A percentile compares a stretch with the other conserved stretches of the same genome.
phyloP scores from a whole-genome alignment of 805 yeast genomes.

The Hanseniaspora clermontiae region DNA sequence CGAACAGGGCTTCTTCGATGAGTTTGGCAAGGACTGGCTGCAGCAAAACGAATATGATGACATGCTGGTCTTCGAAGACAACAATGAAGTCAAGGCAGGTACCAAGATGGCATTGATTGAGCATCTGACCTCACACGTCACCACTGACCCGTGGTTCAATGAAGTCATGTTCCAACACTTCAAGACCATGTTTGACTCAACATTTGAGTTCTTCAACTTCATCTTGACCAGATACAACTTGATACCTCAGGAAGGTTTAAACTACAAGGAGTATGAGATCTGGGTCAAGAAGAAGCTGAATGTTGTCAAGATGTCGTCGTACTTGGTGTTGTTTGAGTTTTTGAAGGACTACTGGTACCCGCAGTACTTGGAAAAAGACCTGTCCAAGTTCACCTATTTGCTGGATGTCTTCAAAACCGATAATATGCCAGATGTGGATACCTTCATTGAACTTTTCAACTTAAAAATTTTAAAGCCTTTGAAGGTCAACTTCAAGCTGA shows the following conservation, averaged over 20 bases:
- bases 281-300: constrained; percentile 64
- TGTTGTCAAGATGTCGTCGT: constrained; percentile 54
- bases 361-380: constrained; percentile 39
- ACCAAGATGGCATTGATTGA: constrained; percentile 64
- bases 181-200: constrained; percentile 50
- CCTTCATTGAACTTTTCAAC: constrained; percentile 30
- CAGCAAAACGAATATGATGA: constrained; percentile 54
- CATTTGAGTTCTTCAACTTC: constrained; percentile 46
- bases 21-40: constrained; percentile 46
- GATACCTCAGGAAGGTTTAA: constrained; percentile 77
- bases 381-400: constrained; percentile 30
- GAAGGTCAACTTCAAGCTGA: neutral
- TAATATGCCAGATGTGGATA: constrained; percentile 34
- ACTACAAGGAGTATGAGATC: constrained; percentile 63
- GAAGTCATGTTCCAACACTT: constrained; percentile 63
- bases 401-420: constrained; percentile 31
- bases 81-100: constrained; percentile 64
- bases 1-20: constrained; percentile 25
- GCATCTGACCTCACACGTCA: constrained; percentile 64
- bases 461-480: constrained; percentile 23
- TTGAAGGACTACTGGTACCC: constrained; percentile 61
- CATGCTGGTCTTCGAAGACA: constrained; percentile 50
- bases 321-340: constrained; percentile 53
- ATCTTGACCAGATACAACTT: constrained; percentile 54
- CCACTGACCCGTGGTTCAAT: constrained; percentile 49